phyloP scores from a whole-genome alignment of 257 asterid genomes.

The Lycium ferocissimum region DNA sequence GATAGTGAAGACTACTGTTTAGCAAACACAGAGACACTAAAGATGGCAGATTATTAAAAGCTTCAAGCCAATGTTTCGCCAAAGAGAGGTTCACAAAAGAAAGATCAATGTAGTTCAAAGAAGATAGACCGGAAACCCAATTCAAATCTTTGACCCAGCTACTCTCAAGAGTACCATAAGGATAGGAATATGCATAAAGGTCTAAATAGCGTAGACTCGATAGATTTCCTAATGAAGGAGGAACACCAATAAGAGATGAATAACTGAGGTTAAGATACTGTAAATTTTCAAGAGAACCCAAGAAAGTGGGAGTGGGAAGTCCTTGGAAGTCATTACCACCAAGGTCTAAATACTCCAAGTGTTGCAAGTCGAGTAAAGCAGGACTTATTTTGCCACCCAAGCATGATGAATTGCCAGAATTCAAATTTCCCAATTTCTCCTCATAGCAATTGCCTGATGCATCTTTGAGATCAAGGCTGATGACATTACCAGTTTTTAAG shows the following conservation, averaged over 20 bases:
- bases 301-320: conserved; percentile 33
- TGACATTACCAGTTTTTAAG: conserved; percentile 3
- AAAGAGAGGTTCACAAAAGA: background rate
- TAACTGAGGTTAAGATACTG: conserved; percentile 33
- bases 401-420: background rate
- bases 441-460: conserved; percentile 10
- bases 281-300: conserved; percentile 36
- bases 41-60: conserved; percentile 12
- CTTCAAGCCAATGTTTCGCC: conserved; percentile 28
- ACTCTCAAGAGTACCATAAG: background rate
- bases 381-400: conserved; percentile 39
- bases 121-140: conserved; percentile 34
- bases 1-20: conserved; percentile 18
- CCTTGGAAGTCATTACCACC: conserved; percentile 38
- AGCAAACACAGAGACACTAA: conserved; percentile 17
- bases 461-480: conserved; percentile 30
- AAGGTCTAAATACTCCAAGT: conserved; percentile 39
- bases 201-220: conserved; percentile 27
- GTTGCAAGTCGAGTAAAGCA: conserved; percentile 30
- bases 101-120: conserved; percentile 30
- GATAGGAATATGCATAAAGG: conserved; percentile 29
- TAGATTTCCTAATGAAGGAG: conserved; percentile 37
- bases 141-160: background rate
- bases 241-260: conserved; percentile 29
- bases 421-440: background rate